Conservation (phyloP, 2,329 filamentous ascomycete species). For the Scedosporium dehoogii region DNA sequence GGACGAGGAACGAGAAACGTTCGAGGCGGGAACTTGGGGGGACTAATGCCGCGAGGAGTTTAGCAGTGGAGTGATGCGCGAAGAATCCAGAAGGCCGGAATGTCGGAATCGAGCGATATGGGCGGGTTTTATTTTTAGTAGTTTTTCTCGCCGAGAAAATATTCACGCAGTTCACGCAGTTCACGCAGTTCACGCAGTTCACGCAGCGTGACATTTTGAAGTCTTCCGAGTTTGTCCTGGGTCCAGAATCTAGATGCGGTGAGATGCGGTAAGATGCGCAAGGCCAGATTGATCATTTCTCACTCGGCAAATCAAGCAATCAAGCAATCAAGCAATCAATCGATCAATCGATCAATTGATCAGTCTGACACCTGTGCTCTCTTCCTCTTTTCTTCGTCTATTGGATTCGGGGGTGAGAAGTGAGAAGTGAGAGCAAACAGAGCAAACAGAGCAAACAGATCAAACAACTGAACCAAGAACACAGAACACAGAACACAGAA, state of each 20-base stretch:
- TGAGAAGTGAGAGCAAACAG: conserved; percentile 1
- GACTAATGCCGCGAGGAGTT: no score
- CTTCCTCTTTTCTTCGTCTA: no score
- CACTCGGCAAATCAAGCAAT: no score
- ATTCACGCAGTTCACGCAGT: conserved; percentile 2
- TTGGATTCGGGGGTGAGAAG: no score
- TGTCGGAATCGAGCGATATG: not conserved
- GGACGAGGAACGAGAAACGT: no score
- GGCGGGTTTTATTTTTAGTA: not conserved
- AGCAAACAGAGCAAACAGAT: conserved; percentile 8
- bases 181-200: no score
- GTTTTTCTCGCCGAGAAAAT: not conserved
- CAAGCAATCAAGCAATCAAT: no score
- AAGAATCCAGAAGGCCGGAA: not conserved
- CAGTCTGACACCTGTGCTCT: not conserved
- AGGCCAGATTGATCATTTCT: no score
- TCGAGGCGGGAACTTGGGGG: no score
- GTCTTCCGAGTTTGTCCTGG: no score
- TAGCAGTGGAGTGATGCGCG: not conserved
- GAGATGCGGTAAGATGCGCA: no score
- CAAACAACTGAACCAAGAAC: conserved; percentile 12
- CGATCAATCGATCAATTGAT: not conserved
- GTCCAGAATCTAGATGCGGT: no score
- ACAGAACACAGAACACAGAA: conserved; percentile 12
- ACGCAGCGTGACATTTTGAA: conserved; percentile 1